phyloP scores from a whole-genome alignment of 2,329 filamentous ascomycete genomes.

The Neofusicoccum kwambonambiense region DNA sequence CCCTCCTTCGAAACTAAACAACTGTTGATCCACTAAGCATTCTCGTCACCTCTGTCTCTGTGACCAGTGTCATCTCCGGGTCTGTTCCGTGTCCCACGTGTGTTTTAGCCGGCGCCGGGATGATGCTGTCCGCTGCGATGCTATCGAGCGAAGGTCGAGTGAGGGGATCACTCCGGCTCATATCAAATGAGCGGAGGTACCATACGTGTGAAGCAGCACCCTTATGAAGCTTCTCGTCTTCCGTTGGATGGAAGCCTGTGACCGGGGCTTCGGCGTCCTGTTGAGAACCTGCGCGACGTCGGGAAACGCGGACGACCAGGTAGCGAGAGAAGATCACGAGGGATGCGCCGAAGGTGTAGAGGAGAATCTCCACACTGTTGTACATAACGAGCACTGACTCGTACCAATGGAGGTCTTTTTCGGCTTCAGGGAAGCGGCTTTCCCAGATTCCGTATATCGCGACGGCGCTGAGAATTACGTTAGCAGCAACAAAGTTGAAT shows the following conservation, averaged over 20 bases:
- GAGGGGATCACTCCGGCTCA: not conserved
- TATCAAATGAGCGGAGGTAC: not conserved
- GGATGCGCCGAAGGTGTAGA: conserved; percentile 12
- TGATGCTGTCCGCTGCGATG: no score
- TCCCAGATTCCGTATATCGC: conserved; percentile 3
- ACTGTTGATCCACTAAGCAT: no score
- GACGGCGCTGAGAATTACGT: not conserved
- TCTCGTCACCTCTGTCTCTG: no score
- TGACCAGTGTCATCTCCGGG: no score
- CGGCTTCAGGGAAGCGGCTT: not conserved
- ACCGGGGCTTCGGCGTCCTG: not conserved
- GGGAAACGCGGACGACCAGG: not conserved
- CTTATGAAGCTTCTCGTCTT: not conserved
- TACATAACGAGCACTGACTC: conserved; percentile 3
- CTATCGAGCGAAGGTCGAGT: no score
- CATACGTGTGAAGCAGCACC: not conserved
- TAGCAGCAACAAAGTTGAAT: not conserved
- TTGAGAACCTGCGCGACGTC: not conserved
- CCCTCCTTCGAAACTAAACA: no score
- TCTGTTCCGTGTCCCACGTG: no score
- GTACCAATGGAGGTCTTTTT: not conserved
- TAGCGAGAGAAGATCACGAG: conserved; percentile 4
- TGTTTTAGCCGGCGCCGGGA: no score
- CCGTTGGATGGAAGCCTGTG: not conserved
- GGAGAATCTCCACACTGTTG: conserved; percentile 12